Evolutionary conservation across 306 rosid species (phyloP).

Genomic region (Begonia peltatifolia): DNA sequence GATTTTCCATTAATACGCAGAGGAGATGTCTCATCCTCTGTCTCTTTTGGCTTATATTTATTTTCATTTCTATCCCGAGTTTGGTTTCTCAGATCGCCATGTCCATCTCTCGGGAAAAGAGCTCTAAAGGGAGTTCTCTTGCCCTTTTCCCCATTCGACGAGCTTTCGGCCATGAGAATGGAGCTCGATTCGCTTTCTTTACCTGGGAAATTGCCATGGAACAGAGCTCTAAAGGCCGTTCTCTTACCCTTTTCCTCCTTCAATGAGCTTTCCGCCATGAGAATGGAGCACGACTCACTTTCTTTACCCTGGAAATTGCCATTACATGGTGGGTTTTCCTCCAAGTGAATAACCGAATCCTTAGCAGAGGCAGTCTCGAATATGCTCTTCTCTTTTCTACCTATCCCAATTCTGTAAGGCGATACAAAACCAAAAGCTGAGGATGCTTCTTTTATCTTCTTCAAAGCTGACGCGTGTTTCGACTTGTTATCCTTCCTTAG

Average conservation of each 20-base stretch:
- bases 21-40: slow-evolving; percentile 72
- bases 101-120: slow-evolving; percentile 51
- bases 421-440: slow-evolving; percentile 55
- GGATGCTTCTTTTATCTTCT: slow-evolving; percentile 74
- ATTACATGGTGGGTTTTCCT: slow-evolving; percentile 24
- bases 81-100: slow-evolving; percentile 17
- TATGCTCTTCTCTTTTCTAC: slow-evolving; percentile 45
- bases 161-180: slow-evolving; percentile 49
- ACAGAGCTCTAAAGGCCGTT: slow-evolving; percentile 57
- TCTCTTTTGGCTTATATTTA: slow-evolving; percentile 59
- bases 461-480: slow-evolving; percentile 43
- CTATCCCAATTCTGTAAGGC: slow-evolving; percentile 33
- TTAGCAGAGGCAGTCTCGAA: slow-evolving; percentile 22
- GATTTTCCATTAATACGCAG: slow-evolving; percentile 53
- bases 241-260: slow-evolving; percentile 46
- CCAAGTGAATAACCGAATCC: slow-evolving; percentile 13
- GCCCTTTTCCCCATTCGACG: slow-evolving; percentile 28
- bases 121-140: slow-evolving; percentile 63
- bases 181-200: slow-evolving; percentile 26
- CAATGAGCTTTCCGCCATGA: slow-evolving; percentile 42
- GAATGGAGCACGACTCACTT: slow-evolving; percentile 32
- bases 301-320: slow-evolving; percentile 3
- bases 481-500: slow-evolving; percentile 29
- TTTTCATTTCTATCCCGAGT: slow-evolving; percentile 59
- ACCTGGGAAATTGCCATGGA: slow-evolving; percentile 16